Evolutionary conservation across 2,329 filamentous ascomycete genomes (phyloP).

Genomic region (Aspergillus terreus): DNA sequence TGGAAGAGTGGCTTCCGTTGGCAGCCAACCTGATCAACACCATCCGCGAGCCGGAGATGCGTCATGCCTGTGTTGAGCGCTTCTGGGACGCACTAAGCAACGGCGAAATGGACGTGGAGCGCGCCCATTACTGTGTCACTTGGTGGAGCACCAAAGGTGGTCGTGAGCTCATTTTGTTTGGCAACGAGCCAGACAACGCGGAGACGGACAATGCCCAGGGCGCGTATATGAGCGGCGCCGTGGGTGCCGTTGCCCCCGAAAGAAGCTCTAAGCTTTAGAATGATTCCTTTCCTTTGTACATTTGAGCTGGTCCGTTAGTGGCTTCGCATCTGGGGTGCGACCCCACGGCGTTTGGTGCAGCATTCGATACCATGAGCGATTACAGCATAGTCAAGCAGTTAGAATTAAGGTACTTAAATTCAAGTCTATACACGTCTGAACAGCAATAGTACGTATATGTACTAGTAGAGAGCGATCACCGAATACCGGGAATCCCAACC

Average conservation of each 20-base stretch:
- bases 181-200: constrained; percentile 19
- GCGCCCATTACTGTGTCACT: constrained; percentile 70
- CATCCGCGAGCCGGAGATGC: constrained; percentile 60
- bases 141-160: constrained; percentile 77
- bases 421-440: background rate
- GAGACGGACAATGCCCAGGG: constrained; percentile 28
- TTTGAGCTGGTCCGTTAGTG: background rate
- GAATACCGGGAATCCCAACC: constrained; percentile 77
- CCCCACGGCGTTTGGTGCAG: constrained; percentile 10
- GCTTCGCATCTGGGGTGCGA: background rate
- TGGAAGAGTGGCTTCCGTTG: constrained; percentile 78
- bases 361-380: constrained; percentile 14
- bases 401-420: background rate
- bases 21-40: constrained; percentile 64
- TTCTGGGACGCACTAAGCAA: constrained; percentile 76
- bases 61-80: constrained; percentile 62
- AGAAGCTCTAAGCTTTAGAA: constrained; percentile 47
- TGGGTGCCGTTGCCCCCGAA: constrained; percentile 35
- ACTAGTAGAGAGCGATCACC: constrained; percentile 15
- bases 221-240: constrained; percentile 55
- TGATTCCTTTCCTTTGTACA: constrained; percentile 1
- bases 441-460: too few species aligned
- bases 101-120: constrained; percentile 85
- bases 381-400: background rate
- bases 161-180: constrained; percentile 53